phyloP scores from a whole-genome alignment of 163 green algal species.

The Scenedesmus sp. region DNA sequence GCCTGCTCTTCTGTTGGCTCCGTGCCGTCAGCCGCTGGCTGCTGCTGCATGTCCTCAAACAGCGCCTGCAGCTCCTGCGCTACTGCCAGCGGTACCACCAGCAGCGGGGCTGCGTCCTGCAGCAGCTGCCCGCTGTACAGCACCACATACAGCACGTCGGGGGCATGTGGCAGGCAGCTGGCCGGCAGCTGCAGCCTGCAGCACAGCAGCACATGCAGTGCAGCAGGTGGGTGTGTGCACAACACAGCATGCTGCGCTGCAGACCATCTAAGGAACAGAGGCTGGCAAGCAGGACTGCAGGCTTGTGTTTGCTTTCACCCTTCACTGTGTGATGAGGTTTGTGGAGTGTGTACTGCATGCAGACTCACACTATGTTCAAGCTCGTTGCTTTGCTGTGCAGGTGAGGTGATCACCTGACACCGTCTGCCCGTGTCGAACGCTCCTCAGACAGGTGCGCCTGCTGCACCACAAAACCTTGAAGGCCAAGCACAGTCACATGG shows the following conservation, averaged over 20 bases:
- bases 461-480: neutral
- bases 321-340: too few relatives aligned
- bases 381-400: neutral
- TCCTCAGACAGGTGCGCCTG: neutral
- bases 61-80: neutral
- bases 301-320: neutral
- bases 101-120: neutral
- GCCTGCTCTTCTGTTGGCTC: neutral
- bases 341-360: neutral
- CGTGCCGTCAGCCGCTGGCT: neutral
- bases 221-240: neutral
- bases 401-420: neutral
- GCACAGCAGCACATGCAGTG: neutral
- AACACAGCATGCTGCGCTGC: neutral
- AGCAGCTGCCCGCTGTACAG: slow-evolving; percentile 19
- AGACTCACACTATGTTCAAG: too few relatives aligned
- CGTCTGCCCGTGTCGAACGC: neutral
- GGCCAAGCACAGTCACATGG: neutral
- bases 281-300: neutral
- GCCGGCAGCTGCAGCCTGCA: slow-evolving; percentile 10
- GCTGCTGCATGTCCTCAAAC: neutral
- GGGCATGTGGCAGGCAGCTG: neutral
- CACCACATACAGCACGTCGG: neutral
- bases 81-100: neutral
- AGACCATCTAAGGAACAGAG: neutral